Base-by-base conservation (phyloP, 2,329 filamentous ascomycete genomes). In the Claviceps africana region DNA sequence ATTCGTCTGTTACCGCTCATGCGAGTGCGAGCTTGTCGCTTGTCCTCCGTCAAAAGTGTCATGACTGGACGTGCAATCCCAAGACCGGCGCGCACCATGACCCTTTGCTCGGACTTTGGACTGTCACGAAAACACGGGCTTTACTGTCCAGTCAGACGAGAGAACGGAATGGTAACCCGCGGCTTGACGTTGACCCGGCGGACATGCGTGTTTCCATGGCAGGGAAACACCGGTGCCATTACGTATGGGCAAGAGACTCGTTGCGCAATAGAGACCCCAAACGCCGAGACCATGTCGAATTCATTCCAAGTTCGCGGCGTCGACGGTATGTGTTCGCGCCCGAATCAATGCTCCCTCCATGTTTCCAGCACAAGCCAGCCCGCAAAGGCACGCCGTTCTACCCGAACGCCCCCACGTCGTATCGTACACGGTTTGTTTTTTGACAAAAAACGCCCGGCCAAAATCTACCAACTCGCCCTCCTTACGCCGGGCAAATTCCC, bases 391-490 rank as follows among this genome's bases (percentile, higher is more conserved):
- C 31, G 43, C 31, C 25, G 13, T 37, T 30, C 10, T 17, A 10
- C 21, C 22, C 17, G 7, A 30, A n/a, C 15, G 21, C 21, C 22
- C 17, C 13, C 19, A n/a, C 15, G 21, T 44, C 21, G 3, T 9
- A 44, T 44, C 42, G 13, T 44, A 44, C 42, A 28, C 42, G 25
- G 6, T 25, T 28, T 17, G 15, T 2, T 17, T 2, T 9, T n/a
- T n/a, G n/a, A n/a, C n/a, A n/a, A 17, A 44, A n/a, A 25, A 44
- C 2, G 10, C 9, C 3, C 11, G 9, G 9, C 35, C 35, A 37
- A n/a, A 19, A 5, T 65, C 67, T 87, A 98, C 93, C 93, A 98
- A 70, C 87, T 94, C 48, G 93, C 93, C 75, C 95, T 95, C 77
- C 84, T 88, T 52, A 98, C 93, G 61, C 93, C 93, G 0, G 93